Evolutionary conservation across 2,329 filamentous ascomycete genomes (phyloP).

Genomic region (Gnomoniopsis smithogilvyi): DNA sequence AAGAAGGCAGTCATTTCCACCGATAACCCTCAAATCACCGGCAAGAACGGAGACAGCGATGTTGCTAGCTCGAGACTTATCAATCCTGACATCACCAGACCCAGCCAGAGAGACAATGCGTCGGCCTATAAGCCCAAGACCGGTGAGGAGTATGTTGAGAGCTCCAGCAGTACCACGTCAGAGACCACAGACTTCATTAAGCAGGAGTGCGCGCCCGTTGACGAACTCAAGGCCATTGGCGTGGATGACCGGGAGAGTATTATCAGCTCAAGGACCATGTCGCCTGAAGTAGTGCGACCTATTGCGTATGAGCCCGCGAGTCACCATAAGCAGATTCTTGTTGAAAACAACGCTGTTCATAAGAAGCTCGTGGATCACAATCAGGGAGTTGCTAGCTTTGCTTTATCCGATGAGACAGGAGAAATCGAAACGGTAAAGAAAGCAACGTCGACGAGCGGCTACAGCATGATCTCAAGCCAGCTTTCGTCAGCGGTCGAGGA

Average conservation of each 20-base stretch:
- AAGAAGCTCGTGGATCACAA: neutral
- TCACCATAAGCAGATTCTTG: neutral
- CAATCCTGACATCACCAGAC: neutral
- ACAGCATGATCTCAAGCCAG: slow-evolving; percentile 6
- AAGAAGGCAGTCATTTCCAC: neutral
- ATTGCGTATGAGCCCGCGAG: neutral
- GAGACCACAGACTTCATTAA: too few species aligned
- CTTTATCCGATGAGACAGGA: neutral
- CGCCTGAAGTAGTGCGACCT: neutral
- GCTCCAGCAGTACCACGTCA: too few species aligned
- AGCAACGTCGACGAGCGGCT: neutral
- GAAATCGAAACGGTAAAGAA: neutral
- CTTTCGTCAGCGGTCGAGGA: slow-evolving; percentile 2
- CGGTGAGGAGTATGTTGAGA: too few species aligned
- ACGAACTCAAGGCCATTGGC: neutral
- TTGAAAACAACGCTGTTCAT: neutral
- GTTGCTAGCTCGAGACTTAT: neutral
- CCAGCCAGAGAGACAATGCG: too few species aligned
- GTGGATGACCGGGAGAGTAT: neutral
- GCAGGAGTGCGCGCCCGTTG: too few species aligned
- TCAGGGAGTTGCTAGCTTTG: neutral
- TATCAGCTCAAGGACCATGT: neutral
- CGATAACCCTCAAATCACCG: neutral
- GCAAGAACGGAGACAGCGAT: neutral
- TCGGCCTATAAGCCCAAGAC: too few species aligned